Base-by-base conservation (phyloP, 2,329 filamentous ascomycete species). In the Ophiosphaerella korrae region DNA sequence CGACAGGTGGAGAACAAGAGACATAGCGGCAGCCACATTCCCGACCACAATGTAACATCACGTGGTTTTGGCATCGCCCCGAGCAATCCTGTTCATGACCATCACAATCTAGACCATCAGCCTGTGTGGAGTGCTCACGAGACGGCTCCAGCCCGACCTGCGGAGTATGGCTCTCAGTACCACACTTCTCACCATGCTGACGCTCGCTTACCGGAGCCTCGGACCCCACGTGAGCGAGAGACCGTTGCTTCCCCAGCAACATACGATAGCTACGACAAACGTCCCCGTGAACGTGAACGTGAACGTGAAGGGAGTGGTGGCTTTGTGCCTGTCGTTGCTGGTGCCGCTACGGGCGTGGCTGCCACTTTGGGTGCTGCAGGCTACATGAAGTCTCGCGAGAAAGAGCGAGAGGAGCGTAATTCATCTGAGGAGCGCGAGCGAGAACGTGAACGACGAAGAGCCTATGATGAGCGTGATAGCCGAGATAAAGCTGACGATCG, bases 61-160 rank as follows among this genome's bases (percentile, higher is more conserved):
- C 72, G 79, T 48, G 79, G 78, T 6, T 81, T 81, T 50, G 79
- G 78, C 45, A 79, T 80, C 53, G 64, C 69, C 1, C 56, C 66
- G 5, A 57, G 51, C 5, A 55, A 48, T 21, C 48, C 58, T 5
- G 50, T 59, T 35, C 66, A 64, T 36, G 76, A 78, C n/a, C 52
- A 46, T 35, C 74, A 76, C 44, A 45, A 67, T n/a, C 64, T 77
- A 29, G 73, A 77, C 45, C 71, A 71, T 29, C 66, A 72, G 42
- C 64, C 73, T 6, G 49, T 64, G 2, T 72, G 60, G 9, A 56
- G 62, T 23, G 42, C 60, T 1, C 55, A 58, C 24, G 63, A 64
- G 39, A 33, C 52, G 3, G 42, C 45, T 3, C 38, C 47, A 7
- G 42, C 50, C 1, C 52, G 52, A 7, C 26, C 47, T 7, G 60